Base-by-base conservation (phyloP, 176 grass and related monocot genomes). In the Eragrostis nindensis region DNA sequence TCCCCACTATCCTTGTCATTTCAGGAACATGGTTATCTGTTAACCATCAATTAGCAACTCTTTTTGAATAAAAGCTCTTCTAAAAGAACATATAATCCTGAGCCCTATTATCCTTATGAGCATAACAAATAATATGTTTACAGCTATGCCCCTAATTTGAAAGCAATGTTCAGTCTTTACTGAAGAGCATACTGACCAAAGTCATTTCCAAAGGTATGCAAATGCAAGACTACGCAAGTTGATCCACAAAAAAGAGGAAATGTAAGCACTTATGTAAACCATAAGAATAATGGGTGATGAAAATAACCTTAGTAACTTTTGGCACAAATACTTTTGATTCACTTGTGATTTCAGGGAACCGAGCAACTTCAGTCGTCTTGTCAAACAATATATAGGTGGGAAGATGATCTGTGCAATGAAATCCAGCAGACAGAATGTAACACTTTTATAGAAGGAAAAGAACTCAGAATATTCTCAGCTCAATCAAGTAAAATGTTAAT, bases 361-460 rank as follows among this genome's bases (percentile, higher is more conserved):
- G 89, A 78, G 73, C 61, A 95, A 91, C 76, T 95, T 99, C 90
- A 19, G 73, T 86, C 19, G 29, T 70, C 71, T 95, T 93, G 56
- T 99, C 92, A 88, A 99, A 99, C 79, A 99, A 89, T 87, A 99
- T 93, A 80, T 95, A 99, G 61, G 84, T 88, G 27, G 96, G 96
- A 86, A 99, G 89, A 78, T 93, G 90, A 84, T 88, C 88, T 99
- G 92, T 84, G 66, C 43, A 88, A 80, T 65, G 75, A 85, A 86
- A 83, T 73, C 52, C 75, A 86, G 67, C 42, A 17, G 25, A 68
- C 5, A 36, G 47, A 73, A 67, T 67, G 49, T 46, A 74, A 86
- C 14, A 16, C 27, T 3, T 55, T 59, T 36, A 85, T 43, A 45
- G 26, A 46, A 79, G 47, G 52, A 49, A 71, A 82, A n/a, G 43